phyloP scores from a whole-genome alignment of 2,329 filamentous ascomycete species.

The Thelonectria discophora region DNA sequence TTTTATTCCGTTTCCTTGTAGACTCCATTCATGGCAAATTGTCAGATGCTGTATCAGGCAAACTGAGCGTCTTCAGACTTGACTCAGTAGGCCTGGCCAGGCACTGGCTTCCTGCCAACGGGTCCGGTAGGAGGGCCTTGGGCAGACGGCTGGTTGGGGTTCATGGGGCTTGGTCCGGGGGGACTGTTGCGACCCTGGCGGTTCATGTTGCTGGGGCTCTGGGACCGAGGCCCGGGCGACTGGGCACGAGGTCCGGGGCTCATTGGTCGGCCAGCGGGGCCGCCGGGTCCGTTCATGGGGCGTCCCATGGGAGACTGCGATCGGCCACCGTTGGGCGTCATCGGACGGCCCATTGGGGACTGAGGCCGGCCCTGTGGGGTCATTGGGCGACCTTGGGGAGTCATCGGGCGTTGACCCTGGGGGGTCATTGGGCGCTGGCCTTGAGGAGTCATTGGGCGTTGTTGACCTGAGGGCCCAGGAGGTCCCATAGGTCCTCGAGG shows the following conservation, averaged over 20 bases:
- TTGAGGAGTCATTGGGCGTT: constrained; percentile 36
- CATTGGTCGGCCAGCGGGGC: constrained; percentile 48
- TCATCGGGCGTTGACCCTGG: constrained; percentile 37
- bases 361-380: constrained; percentile 43
- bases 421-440: constrained; percentile 12
- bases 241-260: constrained; percentile 48
- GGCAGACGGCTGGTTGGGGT: constrained; percentile 48
- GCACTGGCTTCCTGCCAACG: constrained; percentile 64
- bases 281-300: constrained; percentile 35
- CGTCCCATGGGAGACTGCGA: constrained; percentile 48
- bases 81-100: constrained; percentile 60
- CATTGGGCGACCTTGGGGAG: constrained; percentile 43
- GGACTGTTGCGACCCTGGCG: constrained; percentile 51
- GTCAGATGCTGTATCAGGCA: constrained; percentile 28
- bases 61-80: constrained; percentile 13
- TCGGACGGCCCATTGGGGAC: constrained; percentile 48
- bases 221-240: constrained; percentile 45
- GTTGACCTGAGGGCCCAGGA: constrained; percentile 29
- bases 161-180: constrained; percentile 58
- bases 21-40: constrained; percentile 29
- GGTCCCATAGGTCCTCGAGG: constrained; percentile 34
- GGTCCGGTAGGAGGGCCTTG: constrained; percentile 51
- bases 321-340: constrained; percentile 35
- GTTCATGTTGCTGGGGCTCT: constrained; percentile 54
- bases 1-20: constrained; percentile 38